phyloP scores from a whole-genome alignment of 73 alveolate species.

The Urostyla sp. region DNA sequence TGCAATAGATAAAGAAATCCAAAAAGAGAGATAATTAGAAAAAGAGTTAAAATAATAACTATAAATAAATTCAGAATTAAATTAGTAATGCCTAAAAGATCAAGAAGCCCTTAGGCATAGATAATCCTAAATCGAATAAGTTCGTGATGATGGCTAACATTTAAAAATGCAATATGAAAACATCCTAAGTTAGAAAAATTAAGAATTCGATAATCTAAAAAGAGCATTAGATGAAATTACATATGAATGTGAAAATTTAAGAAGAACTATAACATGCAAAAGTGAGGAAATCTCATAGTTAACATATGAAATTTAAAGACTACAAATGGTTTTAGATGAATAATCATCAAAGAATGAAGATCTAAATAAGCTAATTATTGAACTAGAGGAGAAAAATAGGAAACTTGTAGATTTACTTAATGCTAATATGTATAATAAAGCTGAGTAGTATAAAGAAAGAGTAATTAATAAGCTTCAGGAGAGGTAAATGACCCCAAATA shows the following conservation, averaged over 20 bases:
- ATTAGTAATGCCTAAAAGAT: neutral
- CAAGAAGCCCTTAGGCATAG: neutral
- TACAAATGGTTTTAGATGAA: too few relatives aligned
- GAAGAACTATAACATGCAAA: slow-evolving; percentile 2
- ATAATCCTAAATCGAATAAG: neutral
- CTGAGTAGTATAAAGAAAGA: slow-evolving; percentile 62
- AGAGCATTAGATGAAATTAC: slow-evolving; percentile 40
- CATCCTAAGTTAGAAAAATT: neutral
- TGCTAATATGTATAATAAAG: slow-evolving; percentile 55
- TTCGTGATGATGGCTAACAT: neutral
- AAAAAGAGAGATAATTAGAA: neutral
- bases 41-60: neutral
- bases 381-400: slow-evolving; percentile 59
- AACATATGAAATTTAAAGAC: neutral
- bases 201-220: slow-evolving; percentile 21
- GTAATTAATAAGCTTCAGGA: slow-evolving; percentile 42
- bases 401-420: slow-evolving; percentile 57
- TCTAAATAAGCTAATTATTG: slow-evolving; percentile 6
- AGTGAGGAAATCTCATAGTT: slow-evolving; percentile 16
- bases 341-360: neutral
- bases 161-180: slow-evolving; percentile 1
- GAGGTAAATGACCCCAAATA: slow-evolving; percentile 33
- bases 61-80: neutral
- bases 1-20: neutral
- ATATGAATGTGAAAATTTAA: slow-evolving; percentile 37